Evolutionary conservation across 768 basidiomycete genomes (phyloP).

Genomic region (Phanerodontia chrysosporium): DNA sequence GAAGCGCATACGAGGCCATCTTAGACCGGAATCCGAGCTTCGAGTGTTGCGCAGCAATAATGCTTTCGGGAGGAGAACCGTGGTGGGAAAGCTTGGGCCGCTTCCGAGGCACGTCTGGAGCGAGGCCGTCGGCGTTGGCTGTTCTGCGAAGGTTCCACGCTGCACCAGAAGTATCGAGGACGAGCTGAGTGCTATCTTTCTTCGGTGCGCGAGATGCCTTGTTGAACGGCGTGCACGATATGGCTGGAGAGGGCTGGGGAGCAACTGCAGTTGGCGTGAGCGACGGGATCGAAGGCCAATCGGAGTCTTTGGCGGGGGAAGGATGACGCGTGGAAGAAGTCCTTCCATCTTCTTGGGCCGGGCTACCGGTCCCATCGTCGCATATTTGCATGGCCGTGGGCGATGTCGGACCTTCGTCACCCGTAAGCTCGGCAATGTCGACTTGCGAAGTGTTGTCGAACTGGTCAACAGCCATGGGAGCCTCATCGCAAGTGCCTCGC

Average conservation of each 20-base stretch:
- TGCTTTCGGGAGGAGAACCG: neutral
- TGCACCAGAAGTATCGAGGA: slow-evolving; percentile 49
- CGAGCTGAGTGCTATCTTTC: slow-evolving; percentile 31
- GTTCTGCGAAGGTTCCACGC: slow-evolving; percentile 39
- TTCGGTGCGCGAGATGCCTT: slow-evolving; percentile 20
- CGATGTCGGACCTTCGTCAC: neutral
- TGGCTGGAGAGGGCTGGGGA: neutral
- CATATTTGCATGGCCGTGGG: slow-evolving; percentile 8
- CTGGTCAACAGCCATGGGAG: neutral
- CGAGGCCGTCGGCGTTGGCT: neutral
- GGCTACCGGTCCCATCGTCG: neutral
- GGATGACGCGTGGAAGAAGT: neutral
- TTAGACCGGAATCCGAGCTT: slow-evolving; percentile 2
- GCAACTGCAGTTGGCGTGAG: slow-evolving; percentile 1
- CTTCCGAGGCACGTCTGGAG: slow-evolving; percentile 32
- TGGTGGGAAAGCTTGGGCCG: slow-evolving; percentile 19
- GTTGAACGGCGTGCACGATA: neutral
- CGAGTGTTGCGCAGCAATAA: neutral
- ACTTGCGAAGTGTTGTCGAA: neutral
- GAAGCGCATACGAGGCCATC: slow-evolving; percentile 2
- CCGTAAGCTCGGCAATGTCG: neutral
- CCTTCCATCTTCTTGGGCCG: neutral
- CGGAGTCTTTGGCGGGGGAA: neutral
- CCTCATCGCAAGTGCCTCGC: neutral
- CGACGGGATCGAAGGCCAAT: slow-evolving; percentile 3